Evolutionary conservation across 257 asterid genomes (phyloP).

Genomic region (Lycium ferocissimum): DNA sequence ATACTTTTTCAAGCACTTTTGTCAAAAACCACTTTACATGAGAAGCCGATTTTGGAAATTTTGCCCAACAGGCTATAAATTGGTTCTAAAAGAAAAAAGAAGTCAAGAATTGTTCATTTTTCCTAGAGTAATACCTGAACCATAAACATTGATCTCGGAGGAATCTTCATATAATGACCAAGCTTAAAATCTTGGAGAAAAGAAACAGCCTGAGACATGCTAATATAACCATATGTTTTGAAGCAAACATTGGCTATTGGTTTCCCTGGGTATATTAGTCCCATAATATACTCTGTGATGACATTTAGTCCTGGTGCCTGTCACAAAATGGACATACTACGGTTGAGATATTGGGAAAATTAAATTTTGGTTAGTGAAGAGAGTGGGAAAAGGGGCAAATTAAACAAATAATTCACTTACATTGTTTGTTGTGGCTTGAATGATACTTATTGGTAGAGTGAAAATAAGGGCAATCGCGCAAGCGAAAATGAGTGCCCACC

Average conservation of each 20-base stretch:
- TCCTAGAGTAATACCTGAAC: slow-evolving; percentile 57
- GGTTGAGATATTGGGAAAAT: no score
- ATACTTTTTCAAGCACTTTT: no score
- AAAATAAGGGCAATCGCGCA: slow-evolving; percentile 52
- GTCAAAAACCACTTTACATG: no score
- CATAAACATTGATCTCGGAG: slow-evolving; percentile 82
- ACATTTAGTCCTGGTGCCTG: slow-evolving; percentile 79
- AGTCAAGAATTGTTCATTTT: not conserved
- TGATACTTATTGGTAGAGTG: slow-evolving; percentile 77
- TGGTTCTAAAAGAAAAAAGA: not conserved
- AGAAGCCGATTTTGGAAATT: no score
- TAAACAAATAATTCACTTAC: slow-evolving; percentile 30
- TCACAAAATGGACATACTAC: not conserved
- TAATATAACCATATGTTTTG: slow-evolving; percentile 81
- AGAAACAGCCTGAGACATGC: slow-evolving; percentile 78
- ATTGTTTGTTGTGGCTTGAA: slow-evolving; percentile 82
- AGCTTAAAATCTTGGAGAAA: slow-evolving; percentile 79
- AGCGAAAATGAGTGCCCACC: slow-evolving; percentile 80
- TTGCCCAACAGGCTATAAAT: no score
- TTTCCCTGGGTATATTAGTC: slow-evolving; percentile 63
- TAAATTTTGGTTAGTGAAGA: not conserved
- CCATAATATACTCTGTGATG: slow-evolving; percentile 68
- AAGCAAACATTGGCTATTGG: slow-evolving; percentile 89
- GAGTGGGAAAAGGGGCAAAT: not conserved
- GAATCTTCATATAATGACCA: slow-evolving; percentile 90